Base-by-base conservation (phyloP, 768 basidiomycete genomes). In the Cantharellus anzutake region DNA sequence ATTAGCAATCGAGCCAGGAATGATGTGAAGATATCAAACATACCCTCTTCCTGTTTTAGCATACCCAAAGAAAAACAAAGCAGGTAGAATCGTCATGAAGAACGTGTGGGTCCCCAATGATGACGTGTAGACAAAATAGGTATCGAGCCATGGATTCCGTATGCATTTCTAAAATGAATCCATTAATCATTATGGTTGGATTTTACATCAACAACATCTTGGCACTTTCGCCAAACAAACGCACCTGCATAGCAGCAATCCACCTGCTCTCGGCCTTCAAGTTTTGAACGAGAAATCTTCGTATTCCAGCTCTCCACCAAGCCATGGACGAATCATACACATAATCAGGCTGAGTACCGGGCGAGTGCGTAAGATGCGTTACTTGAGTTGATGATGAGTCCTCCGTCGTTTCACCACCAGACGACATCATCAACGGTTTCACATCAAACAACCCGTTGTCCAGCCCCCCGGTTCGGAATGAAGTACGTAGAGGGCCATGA, bases 11-110 rank as follows among this genome's bases (percentile, higher is more conserved):
- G n/a, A 14, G 29, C 20, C 5, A 3, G 35, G 37, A 3, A 20
- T 16, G 48, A 35, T 16, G 3, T 4, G 16, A 48, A 3, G 48
- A 37, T 5, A 37, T 37, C 35, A 16, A 20, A 34, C 34, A 4
- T 67, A 90, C 89, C 82, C 89, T 66, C 80, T 70, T 7, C 84
- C 90, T 48, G 82, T 72, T 48, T 82, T 77, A 2, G 72, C 73
- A 63, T 81, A 77, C 0, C 93, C 93, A 67, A 94, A 96, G 75
- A 92, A 97, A 66, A 85, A 94, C 62, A 89, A 75, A 0, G 81
- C 73, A 0, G 94, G 94, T 3, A 99, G 73, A 62, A 86, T 77
- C 40, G 81, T 79, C 84, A 94, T 89, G 76, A 98, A 97, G 72
- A 92, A 97, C 0, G 86, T 90, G 65, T 91, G 90, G 0, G 87